Evolutionary conservation across 305 asterid genomes (phyloP).

Genomic region (Rubia tinctorum): DNA sequence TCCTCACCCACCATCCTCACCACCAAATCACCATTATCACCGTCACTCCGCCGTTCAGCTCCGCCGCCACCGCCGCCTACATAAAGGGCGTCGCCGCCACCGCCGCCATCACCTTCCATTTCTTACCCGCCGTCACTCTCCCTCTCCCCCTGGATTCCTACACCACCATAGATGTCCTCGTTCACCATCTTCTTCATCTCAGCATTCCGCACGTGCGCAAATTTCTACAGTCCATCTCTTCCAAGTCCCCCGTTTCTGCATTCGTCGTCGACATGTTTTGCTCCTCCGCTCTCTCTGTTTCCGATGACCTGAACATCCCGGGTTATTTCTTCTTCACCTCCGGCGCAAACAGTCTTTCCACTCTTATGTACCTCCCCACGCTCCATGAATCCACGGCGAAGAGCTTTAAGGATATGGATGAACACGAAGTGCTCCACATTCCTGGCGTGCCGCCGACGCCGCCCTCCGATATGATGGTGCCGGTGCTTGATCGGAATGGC

Average conservation of each 20-base stretch:
- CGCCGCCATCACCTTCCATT: conserved; percentile 36
- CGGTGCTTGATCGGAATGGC: conserved; percentile 31
- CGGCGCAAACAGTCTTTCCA: conserved; percentile 30
- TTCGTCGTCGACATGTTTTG: conserved; percentile 61
- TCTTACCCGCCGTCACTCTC: conserved; percentile 23
- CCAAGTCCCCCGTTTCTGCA: conserved; percentile 27
- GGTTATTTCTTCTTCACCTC: conserved; percentile 51
- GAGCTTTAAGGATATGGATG: conserved; percentile 40
- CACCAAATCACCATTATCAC: conserved; percentile 31
- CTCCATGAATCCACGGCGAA: conserved; percentile 23
- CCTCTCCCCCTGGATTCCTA: conserved; percentile 29
- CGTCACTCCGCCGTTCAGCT: conserved; percentile 34
- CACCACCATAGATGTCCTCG: conserved; percentile 36
- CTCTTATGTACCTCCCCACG: conserved; percentile 24
- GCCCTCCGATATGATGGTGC: conserved; percentile 33
- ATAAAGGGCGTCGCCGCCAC: conserved; percentile 33
- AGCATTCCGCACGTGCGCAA: conserved; percentile 39
- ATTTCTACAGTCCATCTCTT: conserved; percentile 34
- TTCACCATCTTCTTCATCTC: conserved; percentile 31
- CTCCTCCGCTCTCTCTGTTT: conserved; percentile 25
- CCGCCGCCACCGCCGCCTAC: conserved; percentile 53
- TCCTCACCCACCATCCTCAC: conserved; percentile 42
- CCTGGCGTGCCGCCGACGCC: conserved; percentile 52
- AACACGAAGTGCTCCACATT: conserved; percentile 21
- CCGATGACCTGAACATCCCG: conserved; percentile 31